Conservation (phyloP, 768 basidiomycete species). For the Paxillus ammoniavirescens region DNA sequence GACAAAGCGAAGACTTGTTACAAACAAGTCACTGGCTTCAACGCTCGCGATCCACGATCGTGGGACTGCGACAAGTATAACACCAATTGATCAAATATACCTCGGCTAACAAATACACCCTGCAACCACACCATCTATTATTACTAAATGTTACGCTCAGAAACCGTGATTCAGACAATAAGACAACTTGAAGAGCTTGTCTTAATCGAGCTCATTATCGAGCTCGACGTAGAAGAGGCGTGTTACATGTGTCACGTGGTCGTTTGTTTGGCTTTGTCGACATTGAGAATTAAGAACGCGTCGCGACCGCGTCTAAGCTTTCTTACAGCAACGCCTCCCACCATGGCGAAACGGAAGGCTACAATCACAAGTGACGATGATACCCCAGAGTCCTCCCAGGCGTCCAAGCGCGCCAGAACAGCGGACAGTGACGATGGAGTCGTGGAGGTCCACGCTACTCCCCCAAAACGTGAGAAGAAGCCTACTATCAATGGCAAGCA, state of each 20-base stretch:
- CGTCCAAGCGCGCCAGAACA: conserved; percentile 45
- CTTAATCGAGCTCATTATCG: neutral
- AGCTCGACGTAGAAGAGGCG: neutral
- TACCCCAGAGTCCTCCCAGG: conserved; percentile 28
- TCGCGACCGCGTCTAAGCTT: conserved; percentile 18
- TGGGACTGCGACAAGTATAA: conserved; percentile 10
- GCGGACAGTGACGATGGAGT: conserved; percentile 37
- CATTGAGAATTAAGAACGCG: conserved; percentile 22
- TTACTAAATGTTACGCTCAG: neutral
- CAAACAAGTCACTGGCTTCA: neutral
- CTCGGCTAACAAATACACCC: conserved; percentile 16
- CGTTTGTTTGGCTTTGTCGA: conserved; percentile 26
- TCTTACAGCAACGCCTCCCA: conserved; percentile 8
- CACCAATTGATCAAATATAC: neutral
- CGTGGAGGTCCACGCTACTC: conserved; percentile 12
- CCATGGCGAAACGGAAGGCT: conserved; percentile 60
- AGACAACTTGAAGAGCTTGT: neutral
- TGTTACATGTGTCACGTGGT: conserved; percentile 2
- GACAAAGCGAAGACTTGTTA: neutral
- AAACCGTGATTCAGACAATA: neutral
- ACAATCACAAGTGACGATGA: conserved; percentile 44
- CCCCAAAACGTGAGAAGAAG: conserved; percentile 25
- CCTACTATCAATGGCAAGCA: conserved; percentile 33
- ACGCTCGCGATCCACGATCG: conserved; percentile 19
- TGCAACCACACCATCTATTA: neutral